Evolutionary conservation across 768 basidiomycete species (phyloP), one percentile per base, ranked within the genome.

Genomic region (Leccinum barrowsii): DNA sequence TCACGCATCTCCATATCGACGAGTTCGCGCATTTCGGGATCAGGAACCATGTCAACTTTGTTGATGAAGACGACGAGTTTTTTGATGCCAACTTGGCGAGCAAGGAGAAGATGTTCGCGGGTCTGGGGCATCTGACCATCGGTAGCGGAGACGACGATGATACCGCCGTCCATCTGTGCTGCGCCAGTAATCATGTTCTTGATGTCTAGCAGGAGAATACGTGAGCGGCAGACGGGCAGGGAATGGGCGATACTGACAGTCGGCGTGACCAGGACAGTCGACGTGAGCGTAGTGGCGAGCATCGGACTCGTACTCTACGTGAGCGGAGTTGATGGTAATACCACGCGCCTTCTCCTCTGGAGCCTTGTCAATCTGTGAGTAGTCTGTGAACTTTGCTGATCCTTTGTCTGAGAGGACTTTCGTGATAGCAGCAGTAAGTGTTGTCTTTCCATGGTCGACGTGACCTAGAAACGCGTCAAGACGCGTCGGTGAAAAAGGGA

Each of bases 1-100:
- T 99, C 97, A 59, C 97, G 88, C 87, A 99, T 99, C 82, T 99
- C 97, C 95, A 99, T 98, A 67, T 99, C 97, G 60, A 99, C 97
- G 59, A 99, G 89, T 78, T 97, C 94, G 57, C 98, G 79, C 94
- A 99, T 98, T 81, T 99, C 97, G 5, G 89, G 85, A 82, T 99
- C 97, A 60, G 89, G 85, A 59, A 98, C 90, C 79, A 89, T 85
- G 77, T 99, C 97, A 60, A 99, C 87, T 78, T 99, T 99, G 89
- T 99, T 99, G 76, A 99, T 94, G 81, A 97, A 99, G 64, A 99
- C 97, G 58, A 98, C 94, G 37, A 99, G 85, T 74, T 88, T 90
- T 78, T 95, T 94, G 71, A 99, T 90, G 63, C 97, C 97, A 63
- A 98, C 95, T 78, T 99, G 97, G 69, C 94, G 92, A 66, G 96